Evolutionary conservation across 306 rosid species (phyloP), one percentile per base, ranked within the genome.

Genomic region (Vigna trinervia): DNA sequence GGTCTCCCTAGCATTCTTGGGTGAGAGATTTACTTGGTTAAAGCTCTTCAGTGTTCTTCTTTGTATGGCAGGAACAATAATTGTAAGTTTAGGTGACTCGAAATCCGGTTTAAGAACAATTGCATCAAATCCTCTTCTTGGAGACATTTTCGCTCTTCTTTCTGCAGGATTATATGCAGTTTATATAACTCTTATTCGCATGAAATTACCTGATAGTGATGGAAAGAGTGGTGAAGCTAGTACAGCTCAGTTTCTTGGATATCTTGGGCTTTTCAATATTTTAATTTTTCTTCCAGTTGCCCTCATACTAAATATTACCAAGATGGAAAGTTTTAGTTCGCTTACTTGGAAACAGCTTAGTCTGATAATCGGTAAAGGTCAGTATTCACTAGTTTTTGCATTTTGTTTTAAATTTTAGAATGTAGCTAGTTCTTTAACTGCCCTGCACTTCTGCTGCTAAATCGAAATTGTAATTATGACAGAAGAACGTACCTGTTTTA

Each of bases 191-290:
- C 96, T 95, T 47, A 95, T 95, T 78, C 97, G 99, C 83, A 90
- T 86, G 85, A 92, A 92, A 75, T 74, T 95, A 63, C 92, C 95
- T 4, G 96, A 91, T 46, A 93, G 86, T 59, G 95, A 95, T 76
- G 96, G 89, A 65, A 88, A 76, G 76, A 84, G 84, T 66, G 99
- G 97, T 22, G 88, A 73, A 46, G 94, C 91, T 23, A 95, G 99
- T 72, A 95, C 91, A 96, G 99, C 97, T 46, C 96, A 92, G 79
- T 95, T 95, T 81, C 91, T 95, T 65, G 99, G 97, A 76, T 95
- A 78, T 82, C 78, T 95, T 14, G 99, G 99, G 47, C 92, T 95
- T 70, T 95, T 85, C 86, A 95, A 95, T 84, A 66, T 86, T 52
- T 0, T 95, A 3, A 84, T 95, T 71, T 95, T 95, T 80, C 87